These are phyloP conservation scores for Aureobasidium uvarum DNA, from an alignment of 2,329 filamentous ascomycete genomes.

Conservation along the genomic window DNA sequence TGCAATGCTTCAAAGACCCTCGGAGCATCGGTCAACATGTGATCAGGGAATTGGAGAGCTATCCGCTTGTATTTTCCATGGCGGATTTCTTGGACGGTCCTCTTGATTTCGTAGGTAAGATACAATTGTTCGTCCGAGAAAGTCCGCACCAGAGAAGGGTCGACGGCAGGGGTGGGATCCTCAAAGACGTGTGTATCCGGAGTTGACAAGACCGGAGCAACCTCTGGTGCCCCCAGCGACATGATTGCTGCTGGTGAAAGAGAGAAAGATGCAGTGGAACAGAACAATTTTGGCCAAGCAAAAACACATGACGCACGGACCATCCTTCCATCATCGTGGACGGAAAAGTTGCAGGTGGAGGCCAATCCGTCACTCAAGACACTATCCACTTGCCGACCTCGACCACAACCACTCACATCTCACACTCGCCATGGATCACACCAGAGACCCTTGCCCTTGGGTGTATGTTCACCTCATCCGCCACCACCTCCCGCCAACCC, in stretches of 20 bases:
- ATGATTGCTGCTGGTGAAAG: neutral
- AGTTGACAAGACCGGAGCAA: constrained; percentile 61
- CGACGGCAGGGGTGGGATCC: constrained; percentile 48
- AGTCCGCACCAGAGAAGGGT: constrained; percentile 37
- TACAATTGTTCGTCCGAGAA: constrained; percentile 67
- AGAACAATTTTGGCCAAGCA: constrained; percentile 12
- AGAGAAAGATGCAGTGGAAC: neutral
- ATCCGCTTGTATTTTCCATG: constrained; percentile 69
- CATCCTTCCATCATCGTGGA: neutral
- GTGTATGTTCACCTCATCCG: neutral
- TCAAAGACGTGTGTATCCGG: constrained; percentile 62
- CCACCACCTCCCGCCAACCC: too few species aligned
- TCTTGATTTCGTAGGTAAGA: constrained; percentile 78
- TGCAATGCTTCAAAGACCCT: constrained; percentile 69
- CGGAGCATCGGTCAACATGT: constrained; percentile 83
- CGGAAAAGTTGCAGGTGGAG: constrained; percentile 4
- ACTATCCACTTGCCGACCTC: neutral
- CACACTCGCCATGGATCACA: constrained; percentile 69
- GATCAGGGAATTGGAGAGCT: constrained; percentile 93
- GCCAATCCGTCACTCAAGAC: neutral
- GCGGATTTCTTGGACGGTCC: constrained; percentile 75
- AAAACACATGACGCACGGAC: neutral
- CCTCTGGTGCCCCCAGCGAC: constrained; percentile 33
- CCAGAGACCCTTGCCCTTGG: constrained; percentile 94
- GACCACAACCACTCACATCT: neutral